Evolutionary conservation across 2,329 filamentous ascomycete genomes (phyloP), one percentile per base, ranked within the genome.

Genomic region (Sclerotiophoma versabilis): DNA sequence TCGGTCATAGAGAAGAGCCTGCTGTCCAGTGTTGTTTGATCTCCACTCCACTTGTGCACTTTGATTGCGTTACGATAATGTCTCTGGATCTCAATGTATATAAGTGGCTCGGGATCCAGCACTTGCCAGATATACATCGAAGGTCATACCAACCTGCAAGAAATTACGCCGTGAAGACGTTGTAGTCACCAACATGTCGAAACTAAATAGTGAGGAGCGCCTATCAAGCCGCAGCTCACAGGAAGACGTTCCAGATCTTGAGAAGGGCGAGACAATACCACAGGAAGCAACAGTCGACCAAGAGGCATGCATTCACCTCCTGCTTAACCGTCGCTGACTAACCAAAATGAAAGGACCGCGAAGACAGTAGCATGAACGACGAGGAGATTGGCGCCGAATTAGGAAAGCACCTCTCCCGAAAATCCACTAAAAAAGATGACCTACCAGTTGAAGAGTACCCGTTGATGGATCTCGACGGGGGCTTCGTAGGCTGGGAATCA

Each of bases 401-500:
- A 9, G 69, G 72, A 51, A 66, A 67, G 36, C 69, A 72, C 47
- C 54, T 72, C 0, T 66, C 69, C 17, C 59, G 70, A 32, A 72
- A 67, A 29, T 73, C 68, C 44, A 68, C 61, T 1, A 64, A 58
- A 23, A 72, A 66, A 33, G 63, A 65, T 14, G 61, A 68, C 22
- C 52, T 73, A 2, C 57, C 59, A 32, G 57, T 51, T 10, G 70
- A 74, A 42, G 60, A 60, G 5, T 73, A 71, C 39, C 73, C 70
- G 1, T 34, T 72, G 22, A 68, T 60, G 23, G 69, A 75, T 41
- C 62, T 74, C 7, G 69, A 72, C 34, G 65, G 68, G n/a, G 63
- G 65, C 2, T 57, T 75, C 0, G 68, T 75, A 5, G 73, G 73
- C 15, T 75, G 73, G 73, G 73, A 75, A 20, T 51, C 50, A 0